Percentiles rank a stretch among this genome's conserved stretches.
These are phyloP conservation scores for Suillus placidus DNA, from an alignment of 768 basidiomycete species.

Conservation along the genomic window DNA sequence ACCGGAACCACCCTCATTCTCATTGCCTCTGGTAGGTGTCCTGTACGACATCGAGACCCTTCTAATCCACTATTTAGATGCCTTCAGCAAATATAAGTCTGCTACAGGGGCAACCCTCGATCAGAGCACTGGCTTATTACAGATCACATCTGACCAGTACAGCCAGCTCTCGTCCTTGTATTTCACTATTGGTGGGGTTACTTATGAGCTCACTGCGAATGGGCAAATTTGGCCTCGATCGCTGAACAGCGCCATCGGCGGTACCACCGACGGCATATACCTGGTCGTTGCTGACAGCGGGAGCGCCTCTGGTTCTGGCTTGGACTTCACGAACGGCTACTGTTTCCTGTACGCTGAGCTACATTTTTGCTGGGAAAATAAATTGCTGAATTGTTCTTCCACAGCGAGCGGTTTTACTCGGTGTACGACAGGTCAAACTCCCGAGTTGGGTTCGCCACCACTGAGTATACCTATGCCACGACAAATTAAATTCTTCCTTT, in stretches of 20 bases:
- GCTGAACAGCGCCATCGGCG: constrained; percentile 32
- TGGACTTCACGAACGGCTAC: constrained; percentile 28
- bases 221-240: constrained; percentile 39
- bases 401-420: constrained; percentile 45
- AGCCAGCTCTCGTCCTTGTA: constrained; percentile 24
- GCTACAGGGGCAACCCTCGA: constrained; percentile 32
- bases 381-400: constrained; percentile 7
- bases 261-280: constrained; percentile 26
- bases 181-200: constrained; percentile 26
- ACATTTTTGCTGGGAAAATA: constrained; percentile 24
- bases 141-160: constrained; percentile 29
- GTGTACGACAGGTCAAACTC: constrained; percentile 43
- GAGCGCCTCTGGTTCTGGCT: constrained; percentile 11
- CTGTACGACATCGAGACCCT: constrained; percentile 12
- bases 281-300: constrained; percentile 28
- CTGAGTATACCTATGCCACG: constrained; percentile 30
- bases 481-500: constrained; percentile 12
- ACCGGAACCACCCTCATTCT: constrained; percentile 31
- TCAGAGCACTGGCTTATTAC: constrained; percentile 30
- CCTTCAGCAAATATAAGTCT: constrained; percentile 22
- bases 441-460: constrained; percentile 44
- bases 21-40: constrained; percentile 14
- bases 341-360: constrained; percentile 38
- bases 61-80: constrained; percentile 30
- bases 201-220: constrained; percentile 27